Evolutionary conservation across 441 rosid genomes (phyloP).

Genomic region (Populus hybrid): DNA sequence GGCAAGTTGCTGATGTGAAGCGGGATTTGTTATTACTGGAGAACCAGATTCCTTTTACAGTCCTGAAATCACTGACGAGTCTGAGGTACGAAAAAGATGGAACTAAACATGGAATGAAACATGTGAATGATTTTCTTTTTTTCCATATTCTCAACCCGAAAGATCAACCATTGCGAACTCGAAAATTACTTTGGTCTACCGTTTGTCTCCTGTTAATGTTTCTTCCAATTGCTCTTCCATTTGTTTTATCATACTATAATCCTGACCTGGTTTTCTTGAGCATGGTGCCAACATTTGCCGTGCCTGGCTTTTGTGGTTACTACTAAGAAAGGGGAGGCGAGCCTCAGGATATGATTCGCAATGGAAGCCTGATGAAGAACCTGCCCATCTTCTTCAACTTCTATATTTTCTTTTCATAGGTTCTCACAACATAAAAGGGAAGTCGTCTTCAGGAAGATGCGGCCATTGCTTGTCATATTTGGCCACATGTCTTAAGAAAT

Average conservation of each 20-base stretch:
- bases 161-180: neutral
- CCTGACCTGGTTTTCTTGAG: too few relatives aligned
- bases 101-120: neutral
- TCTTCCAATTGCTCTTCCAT: too few relatives aligned
- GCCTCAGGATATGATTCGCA: neutral
- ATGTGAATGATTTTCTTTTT: neutral
- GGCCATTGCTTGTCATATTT: neutral
- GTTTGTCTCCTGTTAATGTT: neutral
- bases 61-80: neutral
- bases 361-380: neutral
- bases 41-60: constrained; percentile 14
- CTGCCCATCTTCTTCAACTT: constrained; percentile 15
- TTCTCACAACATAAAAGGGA: neutral
- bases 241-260: too few relatives aligned
- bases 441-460: neutral
- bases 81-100: neutral
- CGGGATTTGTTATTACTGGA: constrained; percentile 20
- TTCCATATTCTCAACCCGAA: neutral
- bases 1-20: neutral
- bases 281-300: too few relatives aligned
- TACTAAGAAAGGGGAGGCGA: neutral
- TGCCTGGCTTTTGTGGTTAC: neutral
- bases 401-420: neutral
- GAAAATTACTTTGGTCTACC: neutral
- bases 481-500: neutral